These are phyloP conservation scores for Clavispora fructus DNA, from an alignment of 805 yeast species.

Conservation along the genomic window DNA sequence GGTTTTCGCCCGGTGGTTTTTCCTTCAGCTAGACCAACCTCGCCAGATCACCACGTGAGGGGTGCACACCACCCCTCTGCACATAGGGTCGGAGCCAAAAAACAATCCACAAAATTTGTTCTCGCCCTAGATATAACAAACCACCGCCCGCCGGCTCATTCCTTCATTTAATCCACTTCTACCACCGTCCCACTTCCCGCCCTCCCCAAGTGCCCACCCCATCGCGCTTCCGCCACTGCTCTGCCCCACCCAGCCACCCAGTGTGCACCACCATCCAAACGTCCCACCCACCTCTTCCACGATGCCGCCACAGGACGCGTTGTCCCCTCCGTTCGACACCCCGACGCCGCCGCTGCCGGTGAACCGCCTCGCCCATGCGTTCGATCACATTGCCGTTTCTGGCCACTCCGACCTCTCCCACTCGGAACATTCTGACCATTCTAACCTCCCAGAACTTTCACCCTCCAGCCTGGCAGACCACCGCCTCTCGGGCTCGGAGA, in stretches of 20 bases:
- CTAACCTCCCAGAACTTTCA: neutral
- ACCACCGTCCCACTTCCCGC: neutral
- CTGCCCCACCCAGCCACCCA: neutral
- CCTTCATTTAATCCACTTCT: neutral
- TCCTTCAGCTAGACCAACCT: too few relatives aligned
- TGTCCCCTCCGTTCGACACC: neutral
- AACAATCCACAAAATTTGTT: slow-evolving; percentile 1
- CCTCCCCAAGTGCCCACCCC: neutral
- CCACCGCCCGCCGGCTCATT: neutral
- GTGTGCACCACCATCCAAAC: neutral
- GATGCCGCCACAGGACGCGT: neutral
- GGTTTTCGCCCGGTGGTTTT: too few relatives aligned
- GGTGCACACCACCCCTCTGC: slow-evolving; percentile 1
- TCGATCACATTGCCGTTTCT: neutral
- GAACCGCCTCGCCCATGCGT: neutral
- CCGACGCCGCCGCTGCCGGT: neutral
- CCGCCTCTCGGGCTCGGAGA: too few relatives aligned
- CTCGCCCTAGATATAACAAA: slow-evolving; percentile 1
- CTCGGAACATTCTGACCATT: too few relatives aligned
- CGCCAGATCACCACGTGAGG: neutral
- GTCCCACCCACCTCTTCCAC: neutral
- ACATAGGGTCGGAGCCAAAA: neutral
- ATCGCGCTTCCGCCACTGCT: neutral
- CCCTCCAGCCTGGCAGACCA: neutral
- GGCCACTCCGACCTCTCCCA: neutral